These are phyloP conservation scores for Limnanthes douglasii DNA, from an alignment of 345 rosid species.

Conservation along the genomic window DNA sequence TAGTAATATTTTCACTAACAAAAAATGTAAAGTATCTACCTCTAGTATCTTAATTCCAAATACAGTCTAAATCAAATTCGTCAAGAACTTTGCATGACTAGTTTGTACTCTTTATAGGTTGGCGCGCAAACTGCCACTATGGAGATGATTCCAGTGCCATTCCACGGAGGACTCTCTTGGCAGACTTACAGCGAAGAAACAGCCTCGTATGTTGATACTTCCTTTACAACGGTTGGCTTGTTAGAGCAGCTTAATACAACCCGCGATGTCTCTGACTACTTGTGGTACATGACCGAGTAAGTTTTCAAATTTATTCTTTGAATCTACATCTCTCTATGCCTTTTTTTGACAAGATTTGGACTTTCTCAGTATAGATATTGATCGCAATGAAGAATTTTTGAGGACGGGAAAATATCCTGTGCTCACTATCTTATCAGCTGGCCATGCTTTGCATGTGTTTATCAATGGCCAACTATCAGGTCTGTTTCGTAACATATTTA, in stretches of 20 bases:
- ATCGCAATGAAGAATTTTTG: conserved; percentile 39
- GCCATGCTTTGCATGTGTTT: conserved; percentile 89
- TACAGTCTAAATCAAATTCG: too few relatives aligned
- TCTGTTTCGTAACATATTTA: too few relatives aligned
- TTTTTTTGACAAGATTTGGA: neutral
- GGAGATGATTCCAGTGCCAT: conserved; percentile 75
- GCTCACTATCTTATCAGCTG: conserved; percentile 73
- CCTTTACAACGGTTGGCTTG: conserved; percentile 75
- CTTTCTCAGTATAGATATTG: conserved; percentile 24
- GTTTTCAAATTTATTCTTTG: conserved; percentile 14
- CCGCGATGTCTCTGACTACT: conserved; percentile 71
- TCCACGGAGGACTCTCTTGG: conserved; percentile 88
- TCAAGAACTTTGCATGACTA: too few relatives aligned
- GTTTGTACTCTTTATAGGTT: conserved; percentile 30
- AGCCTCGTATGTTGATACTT: conserved; percentile 38
- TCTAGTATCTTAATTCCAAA: too few relatives aligned
- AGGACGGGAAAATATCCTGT: conserved; percentile 34
- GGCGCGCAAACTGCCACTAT: conserved; percentile 80
- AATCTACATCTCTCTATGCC: too few relatives aligned
- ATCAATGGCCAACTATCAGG: conserved; percentile 77
- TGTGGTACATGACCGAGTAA: conserved; percentile 99
- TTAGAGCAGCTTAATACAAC: conserved; percentile 95
- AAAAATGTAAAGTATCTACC: too few relatives aligned
- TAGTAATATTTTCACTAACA: neutral
- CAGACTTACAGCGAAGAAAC: conserved; percentile 80